Conservation (phyloP, 495 filamentous ascomycete species). For the Hyphodiscus hymeniophilus region DNA sequence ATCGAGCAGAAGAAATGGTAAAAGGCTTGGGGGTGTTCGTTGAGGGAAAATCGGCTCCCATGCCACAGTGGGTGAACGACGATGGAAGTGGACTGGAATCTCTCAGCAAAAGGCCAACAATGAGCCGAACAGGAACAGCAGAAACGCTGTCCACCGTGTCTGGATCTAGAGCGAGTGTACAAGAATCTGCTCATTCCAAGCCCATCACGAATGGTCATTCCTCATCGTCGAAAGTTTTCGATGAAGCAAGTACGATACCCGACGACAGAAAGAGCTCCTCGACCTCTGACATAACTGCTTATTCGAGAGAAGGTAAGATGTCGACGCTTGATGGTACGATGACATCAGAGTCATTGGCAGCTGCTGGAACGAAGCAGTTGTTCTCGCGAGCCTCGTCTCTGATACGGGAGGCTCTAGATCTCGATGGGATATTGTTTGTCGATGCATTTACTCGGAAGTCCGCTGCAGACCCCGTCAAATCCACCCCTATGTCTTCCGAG, state of each 20-base stretch:
- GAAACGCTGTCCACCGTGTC: no score
- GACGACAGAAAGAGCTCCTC: no score
- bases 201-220: no score
- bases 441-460: slow-evolving; percentile 30
- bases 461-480: not conserved
- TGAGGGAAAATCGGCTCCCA: slow-evolving; percentile 18
- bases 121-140: no score
- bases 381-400: slow-evolving; percentile 37
- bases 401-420: slow-evolving; percentile 38
- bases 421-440: slow-evolving; percentile 41
- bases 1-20: slow-evolving; percentile 29
- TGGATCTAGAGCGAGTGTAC: no score
- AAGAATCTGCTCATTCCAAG: no score
- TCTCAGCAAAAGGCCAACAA: no score
- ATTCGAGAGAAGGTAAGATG: not conserved
- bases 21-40: slow-evolving; percentile 27
- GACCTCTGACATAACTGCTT: not conserved
- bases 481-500: not conserved
- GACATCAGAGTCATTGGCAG: slow-evolving; percentile 19
- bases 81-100: not conserved
- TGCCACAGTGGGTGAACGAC: not conserved
- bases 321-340: slow-evolving; percentile 5
- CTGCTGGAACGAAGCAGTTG: slow-evolving; percentile 26
- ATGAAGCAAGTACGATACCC: no score
- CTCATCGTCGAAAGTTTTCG: no score